A percentile compares a stretch with the other conserved stretches of the same genome.
phyloP scores from a whole-genome alignment of 2,329 filamentous ascomycete genomes.

The Ceratocystis alfenasii region DNA sequence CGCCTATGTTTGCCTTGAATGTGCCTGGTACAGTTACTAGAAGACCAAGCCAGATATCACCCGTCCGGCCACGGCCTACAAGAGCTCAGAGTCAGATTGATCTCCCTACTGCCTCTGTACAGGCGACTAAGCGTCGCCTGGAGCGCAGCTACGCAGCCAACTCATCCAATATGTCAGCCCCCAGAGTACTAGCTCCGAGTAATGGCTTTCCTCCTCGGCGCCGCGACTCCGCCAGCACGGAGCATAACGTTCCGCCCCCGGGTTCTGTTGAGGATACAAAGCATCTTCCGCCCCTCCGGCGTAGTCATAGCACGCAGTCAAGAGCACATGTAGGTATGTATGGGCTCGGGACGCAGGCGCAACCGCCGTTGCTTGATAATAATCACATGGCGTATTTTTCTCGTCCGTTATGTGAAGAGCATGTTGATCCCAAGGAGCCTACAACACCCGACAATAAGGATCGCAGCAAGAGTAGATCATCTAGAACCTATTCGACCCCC shows the following conservation, averaged over 20 bases:
- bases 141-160: constrained; percentile 12
- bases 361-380: constrained; percentile 5
- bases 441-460: neutral
- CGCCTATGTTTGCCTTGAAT: neutral
- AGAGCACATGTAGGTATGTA: neutral
- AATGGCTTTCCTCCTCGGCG: constrained; percentile 17
- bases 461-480: neutral
- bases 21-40: neutral
- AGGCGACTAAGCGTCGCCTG: constrained; percentile 15
- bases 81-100: constrained; percentile 18
- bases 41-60: constrained; percentile 1
- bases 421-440: neutral
- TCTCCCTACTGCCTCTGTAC: constrained; percentile 16
- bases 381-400: neutral
- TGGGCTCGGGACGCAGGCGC: neutral
- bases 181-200: neutral
- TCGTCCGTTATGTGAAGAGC: neutral
- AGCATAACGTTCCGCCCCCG: neutral
- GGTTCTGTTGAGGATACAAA: constrained; percentile 10
- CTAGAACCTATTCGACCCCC: neutral
- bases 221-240: constrained; percentile 15
- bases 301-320: constrained; percentile 17
- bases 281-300: constrained; percentile 13
- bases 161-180: constrained; percentile 11
- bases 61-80: constrained; percentile 11